Evolutionary conservation across 306 rosid genomes (phyloP).

Genomic region (Quercus gilva): DNA sequence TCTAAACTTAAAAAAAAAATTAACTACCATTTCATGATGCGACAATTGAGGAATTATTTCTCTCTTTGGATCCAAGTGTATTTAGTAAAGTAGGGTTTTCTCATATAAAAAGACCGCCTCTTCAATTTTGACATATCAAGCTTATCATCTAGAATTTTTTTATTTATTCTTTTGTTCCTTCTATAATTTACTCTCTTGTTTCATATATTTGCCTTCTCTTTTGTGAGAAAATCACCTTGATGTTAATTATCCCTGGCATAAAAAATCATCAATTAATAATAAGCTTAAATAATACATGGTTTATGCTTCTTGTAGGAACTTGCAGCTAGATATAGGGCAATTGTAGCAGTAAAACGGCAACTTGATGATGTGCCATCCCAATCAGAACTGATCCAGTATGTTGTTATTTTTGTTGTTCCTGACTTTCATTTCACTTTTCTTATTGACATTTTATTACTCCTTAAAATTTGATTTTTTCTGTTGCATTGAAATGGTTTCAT

Average conservation of each 20-base stretch:
- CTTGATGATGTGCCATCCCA: slow-evolving; percentile 76
- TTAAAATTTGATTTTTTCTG: neutral
- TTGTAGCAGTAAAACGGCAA: slow-evolving; percentile 53
- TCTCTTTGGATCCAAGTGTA: neutral
- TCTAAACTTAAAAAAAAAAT: no score
- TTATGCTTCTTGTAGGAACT: slow-evolving; percentile 51
- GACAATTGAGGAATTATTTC: neutral
- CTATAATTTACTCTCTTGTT: neutral
- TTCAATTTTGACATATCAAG: neutral
- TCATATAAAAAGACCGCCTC: neutral
- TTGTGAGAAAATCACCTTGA: neutral
- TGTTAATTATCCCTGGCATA: neutral
- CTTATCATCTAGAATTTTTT: no score
- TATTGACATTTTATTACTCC: neutral
- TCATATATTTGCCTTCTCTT: neutral
- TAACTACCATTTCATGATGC: no score
- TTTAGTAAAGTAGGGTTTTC: neutral
- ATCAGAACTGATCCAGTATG: slow-evolving; percentile 83
- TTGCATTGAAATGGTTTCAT: neutral
- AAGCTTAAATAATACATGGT: neutral
- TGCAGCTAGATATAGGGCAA: slow-evolving; percentile 52
- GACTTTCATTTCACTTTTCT: slow-evolving; percentile 1
- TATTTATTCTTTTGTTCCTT: neutral
- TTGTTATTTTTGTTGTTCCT: slow-evolving; percentile 17
- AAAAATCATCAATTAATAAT: neutral